A percentile compares a stretch with the other conserved stretches of the same genome.
phyloP scores from a whole-genome alignment of 2,329 filamentous ascomycete species.

The Mycosphaerella sp. region DNA sequence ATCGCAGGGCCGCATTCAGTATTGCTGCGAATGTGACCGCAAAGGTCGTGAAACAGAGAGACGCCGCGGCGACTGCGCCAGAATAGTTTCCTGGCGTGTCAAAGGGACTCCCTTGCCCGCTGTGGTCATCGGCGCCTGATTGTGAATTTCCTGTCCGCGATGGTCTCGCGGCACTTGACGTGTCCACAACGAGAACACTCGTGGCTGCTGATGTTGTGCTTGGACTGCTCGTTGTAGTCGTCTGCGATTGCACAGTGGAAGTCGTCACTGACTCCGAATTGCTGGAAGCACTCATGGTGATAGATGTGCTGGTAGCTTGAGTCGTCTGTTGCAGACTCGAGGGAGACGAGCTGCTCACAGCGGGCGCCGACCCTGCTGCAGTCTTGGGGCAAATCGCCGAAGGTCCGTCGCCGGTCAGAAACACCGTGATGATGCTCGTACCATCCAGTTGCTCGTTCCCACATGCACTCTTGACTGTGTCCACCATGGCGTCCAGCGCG shows the following conservation, averaged over 20 bases:
- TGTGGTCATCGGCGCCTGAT: conserved; percentile 32
- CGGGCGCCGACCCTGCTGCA: conserved; percentile 4
- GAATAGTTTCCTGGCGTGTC: conserved; percentile 28
- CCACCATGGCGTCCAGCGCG: conserved; percentile 34
- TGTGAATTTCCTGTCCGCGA: conserved; percentile 26
- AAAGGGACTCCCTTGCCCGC: conserved; percentile 44
- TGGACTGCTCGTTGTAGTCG: conserved; percentile 7
- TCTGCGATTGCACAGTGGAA: not conserved
- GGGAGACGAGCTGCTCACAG: not conserved
- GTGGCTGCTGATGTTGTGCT: conserved; percentile 14
- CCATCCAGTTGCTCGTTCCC: conserved; percentile 33
- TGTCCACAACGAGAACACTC: conserved; percentile 16
- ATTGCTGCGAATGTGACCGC: not conserved
- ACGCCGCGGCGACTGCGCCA: not conserved
- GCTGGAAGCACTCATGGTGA: conserved; percentile 14
- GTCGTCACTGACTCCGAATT: conserved; percentile 17
- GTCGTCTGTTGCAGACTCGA: not conserved
- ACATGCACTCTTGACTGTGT: conserved; percentile 34
- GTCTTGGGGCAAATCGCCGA: conserved; percentile 34
- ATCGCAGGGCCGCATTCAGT: not conserved
- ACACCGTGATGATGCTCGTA: conserved; percentile 39
- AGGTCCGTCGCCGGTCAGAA: conserved; percentile 37
- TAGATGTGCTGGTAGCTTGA: conserved; percentile 1
- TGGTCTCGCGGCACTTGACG: conserved; percentile 16
- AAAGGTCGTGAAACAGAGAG: conserved; percentile 3